Evolutionary conservation across 768 basidiomycete genomes (phyloP), one percentile per base, ranked within the genome.

Genomic region (Macrolepiota albuminosa): DNA sequence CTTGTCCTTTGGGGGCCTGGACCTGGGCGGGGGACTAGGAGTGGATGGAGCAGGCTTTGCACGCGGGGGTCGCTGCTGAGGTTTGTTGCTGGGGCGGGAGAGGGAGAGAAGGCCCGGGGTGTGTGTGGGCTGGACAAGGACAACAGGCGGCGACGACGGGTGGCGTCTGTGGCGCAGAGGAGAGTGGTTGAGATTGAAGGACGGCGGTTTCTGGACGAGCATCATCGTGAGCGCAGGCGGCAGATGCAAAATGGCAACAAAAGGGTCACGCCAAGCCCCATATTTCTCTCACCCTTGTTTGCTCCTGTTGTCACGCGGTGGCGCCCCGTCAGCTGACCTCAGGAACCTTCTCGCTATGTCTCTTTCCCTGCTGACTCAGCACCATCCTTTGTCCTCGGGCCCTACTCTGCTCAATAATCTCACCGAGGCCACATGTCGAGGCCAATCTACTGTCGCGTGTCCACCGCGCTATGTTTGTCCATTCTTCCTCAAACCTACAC

Each of bases 91-190:
- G 75, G 75, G 74, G 31, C 51, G 87, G 56, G 87, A 83, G 53
- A 91, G 78, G 51, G 85, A 81, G 54, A 91, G 80, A 9, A 91
- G 79, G 68, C 89, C 89, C 0, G 89, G 89, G 0, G 84, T 88
- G 57, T 81, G 80, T 13, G 89, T 89, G 3, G 89, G 84, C 70
- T 88, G 87, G 4, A 88, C 84, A 58, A 84, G 77, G 61, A 85
- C 78, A 66, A 87, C 82, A 39, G 84, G 79, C 0, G 84, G 82
- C 8, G 86, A 86, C 0, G 89, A 88, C 0, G 89, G 89, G 21
- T 88, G 84, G 68, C 84, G 82, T 56, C 89, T 78, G 61, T 89
- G 88, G 24, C 76, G 69, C 31, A 64, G 66, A 26, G 66, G 74
- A 14, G 59, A 66, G 56, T 59, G 64, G 50, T 67, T 51, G 37